Base-by-base conservation (phyloP, 2,329 filamentous ascomycete genomes). In the Apiospora hydei region DNA sequence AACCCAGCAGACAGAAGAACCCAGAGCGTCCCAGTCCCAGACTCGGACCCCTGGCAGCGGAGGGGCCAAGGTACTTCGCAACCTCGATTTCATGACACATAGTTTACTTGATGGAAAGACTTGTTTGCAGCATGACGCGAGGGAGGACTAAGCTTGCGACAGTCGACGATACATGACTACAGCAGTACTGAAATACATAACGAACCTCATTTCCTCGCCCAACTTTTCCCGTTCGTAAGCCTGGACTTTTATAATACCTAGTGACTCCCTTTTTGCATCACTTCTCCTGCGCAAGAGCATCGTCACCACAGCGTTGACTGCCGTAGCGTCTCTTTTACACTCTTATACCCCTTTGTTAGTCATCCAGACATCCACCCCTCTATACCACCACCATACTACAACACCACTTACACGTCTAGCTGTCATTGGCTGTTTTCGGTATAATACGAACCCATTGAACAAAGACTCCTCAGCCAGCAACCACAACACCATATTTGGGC, bases 71-170 rank as follows among this genome's bases (percentile, higher is more conserved):
- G 68, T 69, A 69, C 68, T 41, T 68, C 46, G 68, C 21, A 53
- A 41, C 68, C 47, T 69, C 46, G 30, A 69, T 70, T 69, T 70
- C 74, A 76, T 76, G 75, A 76, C 74, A 76, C 75, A 76, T 76
- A 72, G 74, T 76, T 75, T 76, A 76, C 75, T 57, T 76, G 74
- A 76, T 76, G 75, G 70, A 74, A 76, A 76, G 71, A 68, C 72
- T 64, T 72, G 51, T 72, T 68, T 69, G 66, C 71, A 75, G 75
- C 74, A 74, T 74, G 69, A 75, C 72, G 71, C 69, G 74, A 73
- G 69, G 47, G 70, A 53, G 44, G 53, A 71, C 67, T 72, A 69
- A 72, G 57, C 49, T 66, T 69, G 43, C 66, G 64, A 69, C 67
- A 53, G 68, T 16, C 47, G n/a, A 69, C 68, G 68, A 69, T 69